These are phyloP conservation scores for Penicillium argentinense DNA, from an alignment of 495 filamentous ascomycete genomes.

Conservation along the genomic window DNA sequence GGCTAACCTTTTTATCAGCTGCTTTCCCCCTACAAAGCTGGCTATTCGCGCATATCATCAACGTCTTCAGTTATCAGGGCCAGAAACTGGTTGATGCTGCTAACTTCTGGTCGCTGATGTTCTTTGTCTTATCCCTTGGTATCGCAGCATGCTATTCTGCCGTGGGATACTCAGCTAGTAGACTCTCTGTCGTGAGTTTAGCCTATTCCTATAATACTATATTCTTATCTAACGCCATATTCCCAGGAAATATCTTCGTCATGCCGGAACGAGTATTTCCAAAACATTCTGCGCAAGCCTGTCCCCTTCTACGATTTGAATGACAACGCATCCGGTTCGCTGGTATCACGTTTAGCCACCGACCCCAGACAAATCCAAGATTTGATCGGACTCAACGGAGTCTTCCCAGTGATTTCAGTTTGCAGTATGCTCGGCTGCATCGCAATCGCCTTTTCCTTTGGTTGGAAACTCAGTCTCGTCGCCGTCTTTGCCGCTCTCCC, in stretches of 20 bases:
- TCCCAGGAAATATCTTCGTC: conserved; percentile 47
- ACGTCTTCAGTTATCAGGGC: conserved; percentile 37
- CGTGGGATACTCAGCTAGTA: conserved; percentile 53
- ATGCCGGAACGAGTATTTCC: conserved; percentile 62
- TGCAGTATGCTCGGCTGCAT: conserved; percentile 56
- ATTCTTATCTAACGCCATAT: too few species aligned
- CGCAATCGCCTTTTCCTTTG: conserved; percentile 55
- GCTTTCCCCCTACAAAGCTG: conserved; percentile 35
- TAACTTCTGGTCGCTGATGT: conserved; percentile 69
- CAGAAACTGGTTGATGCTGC: conserved; percentile 29
- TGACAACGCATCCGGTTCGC: conserved; percentile 47
- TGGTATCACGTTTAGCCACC: conserved; percentile 53
- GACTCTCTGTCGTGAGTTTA: conserved; percentile 31
- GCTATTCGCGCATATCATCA: conserved; percentile 33
- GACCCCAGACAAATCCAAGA: conserved; percentile 64
- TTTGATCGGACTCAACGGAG: conserved; percentile 48
- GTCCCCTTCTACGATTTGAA: conserved; percentile 58
- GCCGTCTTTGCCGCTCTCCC: conserved; percentile 56
- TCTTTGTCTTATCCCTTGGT: conserved; percentile 56
- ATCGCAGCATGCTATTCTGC: conserved; percentile 51
- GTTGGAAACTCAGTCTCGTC: conserved; percentile 63
- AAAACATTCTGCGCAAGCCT: conserved; percentile 53
- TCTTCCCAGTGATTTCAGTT: conserved; percentile 35
- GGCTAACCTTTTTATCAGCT: conserved; percentile 32
- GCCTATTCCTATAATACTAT: conserved; percentile 2